phyloP scores from a whole-genome alignment of 2,329 filamentous ascomycete species.

The Calycina marina region DNA sequence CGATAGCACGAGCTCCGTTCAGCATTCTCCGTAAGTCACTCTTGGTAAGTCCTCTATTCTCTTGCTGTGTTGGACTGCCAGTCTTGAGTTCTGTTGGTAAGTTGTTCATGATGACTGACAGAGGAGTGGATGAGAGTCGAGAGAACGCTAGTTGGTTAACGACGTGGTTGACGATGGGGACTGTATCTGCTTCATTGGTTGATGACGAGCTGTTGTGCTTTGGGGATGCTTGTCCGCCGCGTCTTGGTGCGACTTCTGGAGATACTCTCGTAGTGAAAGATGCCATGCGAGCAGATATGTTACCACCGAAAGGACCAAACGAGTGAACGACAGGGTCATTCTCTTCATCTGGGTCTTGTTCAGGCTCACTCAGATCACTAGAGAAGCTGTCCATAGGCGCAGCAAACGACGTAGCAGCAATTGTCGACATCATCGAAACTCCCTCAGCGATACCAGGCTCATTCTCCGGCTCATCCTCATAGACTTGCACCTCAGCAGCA shows the following conservation, averaged over 20 bases:
- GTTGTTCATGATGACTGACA: conserved; percentile 79
- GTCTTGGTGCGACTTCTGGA: conserved; percentile 32
- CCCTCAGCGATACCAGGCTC: conserved; percentile 8
- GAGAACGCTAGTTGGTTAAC: conserved; percentile 94
- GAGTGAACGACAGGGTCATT: conserved; percentile 89
- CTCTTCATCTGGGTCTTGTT: conserved; percentile 68
- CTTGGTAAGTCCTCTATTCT: conserved; percentile 35
- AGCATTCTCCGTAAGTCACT: conserved; percentile 57
- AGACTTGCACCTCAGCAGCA: conserved; percentile 53
- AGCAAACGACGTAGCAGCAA: conserved; percentile 16
- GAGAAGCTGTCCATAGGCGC: conserved; percentile 21
- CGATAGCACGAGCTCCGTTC: conserved; percentile 63
- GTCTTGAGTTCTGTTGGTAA: conserved; percentile 54
- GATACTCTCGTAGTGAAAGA: conserved; percentile 55
- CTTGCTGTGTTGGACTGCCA: conserved; percentile 14
- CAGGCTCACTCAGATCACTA: conserved; percentile 40
- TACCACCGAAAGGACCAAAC: conserved; percentile 78
- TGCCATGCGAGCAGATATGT: conserved; percentile 69
- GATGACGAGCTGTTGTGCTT: conserved; percentile 12
- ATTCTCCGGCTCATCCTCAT: conserved; percentile 53
- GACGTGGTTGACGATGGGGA: conserved; percentile 61
- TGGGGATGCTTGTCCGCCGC: conserved; percentile 12
- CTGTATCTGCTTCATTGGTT: conserved; percentile 26
- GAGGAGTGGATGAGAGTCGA: conserved; percentile 75
- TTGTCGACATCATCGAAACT: conserved; percentile 15